Evolutionary conservation across 1,284 basidiomycete genomes (phyloP).

Genomic region (Fistulinella staudtii): DNA sequence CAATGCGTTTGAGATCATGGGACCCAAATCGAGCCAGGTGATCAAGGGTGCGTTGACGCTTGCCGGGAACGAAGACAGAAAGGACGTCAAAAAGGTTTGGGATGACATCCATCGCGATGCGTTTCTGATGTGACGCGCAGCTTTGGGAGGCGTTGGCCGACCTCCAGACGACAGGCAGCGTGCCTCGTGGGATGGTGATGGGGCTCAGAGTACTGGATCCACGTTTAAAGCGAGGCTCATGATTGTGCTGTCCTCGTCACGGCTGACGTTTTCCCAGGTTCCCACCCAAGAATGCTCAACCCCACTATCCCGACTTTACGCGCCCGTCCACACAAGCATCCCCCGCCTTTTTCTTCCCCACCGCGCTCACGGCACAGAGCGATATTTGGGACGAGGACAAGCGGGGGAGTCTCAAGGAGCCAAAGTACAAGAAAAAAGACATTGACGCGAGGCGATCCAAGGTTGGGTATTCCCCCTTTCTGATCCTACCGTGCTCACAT

Average conservation of each 20-base stretch:
- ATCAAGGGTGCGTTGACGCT: constrained; percentile 69
- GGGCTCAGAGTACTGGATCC: constrained; percentile 81
- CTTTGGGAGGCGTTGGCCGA: constrained; percentile 65
- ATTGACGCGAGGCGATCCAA: constrained; percentile 75
- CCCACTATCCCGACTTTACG: constrained; percentile 23
- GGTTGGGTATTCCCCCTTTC: constrained; percentile 38
- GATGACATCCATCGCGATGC: too few relatives aligned
- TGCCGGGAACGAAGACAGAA: constrained; percentile 46
- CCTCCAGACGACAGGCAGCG: constrained; percentile 60
- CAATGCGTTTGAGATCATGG: constrained; percentile 84
- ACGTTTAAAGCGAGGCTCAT: constrained; percentile 53
- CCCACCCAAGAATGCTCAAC: constrained; percentile 72
- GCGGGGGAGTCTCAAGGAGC: constrained; percentile 53
- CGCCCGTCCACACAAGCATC: constrained; percentile 13
- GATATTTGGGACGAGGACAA: constrained; percentile 67
- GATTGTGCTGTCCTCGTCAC: background rate
- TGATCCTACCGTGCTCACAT: constrained; percentile 1
- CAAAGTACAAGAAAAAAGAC: constrained; percentile 77
- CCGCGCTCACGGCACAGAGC: constrained; percentile 53
- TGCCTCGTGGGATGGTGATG: constrained; percentile 70
- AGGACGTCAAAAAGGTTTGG: constrained; percentile 59
- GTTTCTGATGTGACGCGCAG: too few relatives aligned
- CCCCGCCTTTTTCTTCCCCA: constrained; percentile 48
- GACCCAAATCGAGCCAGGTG: constrained; percentile 77
- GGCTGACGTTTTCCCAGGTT: constrained; percentile 46